phyloP scores from a whole-genome alignment of 1,139 yeast species.

The Spencermartinsiella ligniputridi region DNA sequence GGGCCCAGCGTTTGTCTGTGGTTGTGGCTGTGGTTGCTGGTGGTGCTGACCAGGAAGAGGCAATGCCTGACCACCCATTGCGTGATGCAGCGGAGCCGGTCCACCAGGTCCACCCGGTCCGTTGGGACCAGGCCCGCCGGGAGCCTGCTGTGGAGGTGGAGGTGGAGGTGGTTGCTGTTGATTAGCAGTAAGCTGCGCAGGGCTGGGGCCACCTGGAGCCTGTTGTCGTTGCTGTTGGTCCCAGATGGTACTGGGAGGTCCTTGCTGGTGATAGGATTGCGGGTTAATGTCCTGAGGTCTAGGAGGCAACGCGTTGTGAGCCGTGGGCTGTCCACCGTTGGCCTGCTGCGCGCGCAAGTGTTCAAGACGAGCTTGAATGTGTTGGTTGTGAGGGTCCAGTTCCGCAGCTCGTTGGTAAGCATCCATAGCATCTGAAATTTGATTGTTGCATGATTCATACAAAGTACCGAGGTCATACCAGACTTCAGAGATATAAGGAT shows the following conservation, averaged over 20 bases:
- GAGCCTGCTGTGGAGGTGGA: slow-evolving; percentile 16
- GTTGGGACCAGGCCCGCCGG: slow-evolving; percentile 11
- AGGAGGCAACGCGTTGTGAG: slow-evolving; percentile 41
- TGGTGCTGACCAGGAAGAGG: slow-evolving; percentile 14
- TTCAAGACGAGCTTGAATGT: slow-evolving; percentile 86
- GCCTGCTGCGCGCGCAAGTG: slow-evolving; percentile 72
- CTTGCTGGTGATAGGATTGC: slow-evolving; percentile 37
- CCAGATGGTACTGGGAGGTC: slow-evolving; percentile 31
- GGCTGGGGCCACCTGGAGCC: slow-evolving; percentile 24
- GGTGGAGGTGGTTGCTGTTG: slow-evolving; percentile 25
- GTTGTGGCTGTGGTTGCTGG: slow-evolving; percentile 14
- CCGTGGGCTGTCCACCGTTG: slow-evolving; percentile 51
- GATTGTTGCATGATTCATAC: slow-evolving; percentile 95
- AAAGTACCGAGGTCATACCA: slow-evolving; percentile 98
- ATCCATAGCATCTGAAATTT: slow-evolving; percentile 88
- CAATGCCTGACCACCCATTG: slow-evolving; percentile 10
- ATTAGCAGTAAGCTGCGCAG: slow-evolving; percentile 17
- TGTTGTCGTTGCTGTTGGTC: slow-evolving; percentile 27
- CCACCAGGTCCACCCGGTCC: slow-evolving; percentile 11
- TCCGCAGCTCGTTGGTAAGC: slow-evolving; percentile 96
- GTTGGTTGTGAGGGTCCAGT: slow-evolving; percentile 90
- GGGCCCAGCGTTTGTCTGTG: slow-evolving; percentile 8
- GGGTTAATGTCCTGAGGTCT: slow-evolving; percentile 40
- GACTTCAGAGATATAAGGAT: slow-evolving; percentile 93
- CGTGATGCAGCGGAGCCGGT: slow-evolving; percentile 10